A percentile compares a stretch with the other conserved stretches of the same genome.
Conservation (phyloP, 768 basidiomycete species). For the Leccinum subgranulosum region DNA sequence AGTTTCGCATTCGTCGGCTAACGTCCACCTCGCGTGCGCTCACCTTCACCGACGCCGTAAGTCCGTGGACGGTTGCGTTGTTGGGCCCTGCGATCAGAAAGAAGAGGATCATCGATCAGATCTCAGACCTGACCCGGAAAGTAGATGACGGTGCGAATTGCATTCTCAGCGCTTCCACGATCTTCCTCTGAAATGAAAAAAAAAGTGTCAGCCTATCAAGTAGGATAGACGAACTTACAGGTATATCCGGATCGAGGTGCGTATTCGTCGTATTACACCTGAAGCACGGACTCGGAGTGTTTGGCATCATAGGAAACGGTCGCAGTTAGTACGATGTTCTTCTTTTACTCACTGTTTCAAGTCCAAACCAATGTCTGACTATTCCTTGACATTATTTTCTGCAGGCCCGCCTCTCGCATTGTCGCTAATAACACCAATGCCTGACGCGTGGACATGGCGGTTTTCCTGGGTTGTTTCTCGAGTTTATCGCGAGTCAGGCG, state of each 20-base stretch:
- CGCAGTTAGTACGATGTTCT: background rate
- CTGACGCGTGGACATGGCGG: conserved; percentile 43
- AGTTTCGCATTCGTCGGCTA: background rate
- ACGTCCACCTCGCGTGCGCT: background rate
- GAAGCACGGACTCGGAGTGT: background rate
- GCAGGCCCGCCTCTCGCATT: conserved; percentile 38
- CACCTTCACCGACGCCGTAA: conserved; percentile 32
- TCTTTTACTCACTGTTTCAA: conserved; percentile 25
- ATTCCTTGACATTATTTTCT: conserved; percentile 16
- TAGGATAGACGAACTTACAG: conserved; percentile 5
- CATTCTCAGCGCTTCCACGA: conserved; percentile 40
- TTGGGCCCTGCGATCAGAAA: background rate
- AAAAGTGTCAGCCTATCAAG: background rate
- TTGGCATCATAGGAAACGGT: background rate
- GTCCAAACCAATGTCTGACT: conserved; percentile 37
- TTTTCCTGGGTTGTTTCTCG: conserved; percentile 35
- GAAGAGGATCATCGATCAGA: background rate
- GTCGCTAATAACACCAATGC: conserved; percentile 39
- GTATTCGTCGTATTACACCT: conserved; percentile 30
- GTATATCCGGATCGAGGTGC: conserved; percentile 34
- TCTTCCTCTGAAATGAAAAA: conserved; percentile 15
- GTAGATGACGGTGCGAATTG: conserved; percentile 43
- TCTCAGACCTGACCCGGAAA: conserved; percentile 30
- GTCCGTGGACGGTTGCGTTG: conserved; percentile 27
- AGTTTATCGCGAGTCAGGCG: conserved; percentile 36